These are phyloP conservation scores for Pseudomassariella vexata DNA, from an alignment of 2,329 filamentous ascomycete species.

Conservation along the genomic window DNA sequence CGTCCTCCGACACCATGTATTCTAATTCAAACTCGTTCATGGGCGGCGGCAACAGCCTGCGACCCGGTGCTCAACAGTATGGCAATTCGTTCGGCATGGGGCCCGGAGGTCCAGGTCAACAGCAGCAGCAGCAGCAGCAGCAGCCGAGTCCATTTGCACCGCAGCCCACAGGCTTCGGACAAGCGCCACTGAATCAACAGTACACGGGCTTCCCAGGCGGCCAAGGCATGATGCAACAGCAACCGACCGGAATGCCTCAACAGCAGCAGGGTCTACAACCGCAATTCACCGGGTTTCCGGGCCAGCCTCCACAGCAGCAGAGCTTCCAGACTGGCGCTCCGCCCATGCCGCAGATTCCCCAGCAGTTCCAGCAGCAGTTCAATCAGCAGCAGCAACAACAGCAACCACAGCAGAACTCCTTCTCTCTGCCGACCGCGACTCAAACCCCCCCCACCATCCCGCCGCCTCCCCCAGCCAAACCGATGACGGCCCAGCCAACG, in stretches of 20 bases:
- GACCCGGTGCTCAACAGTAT: slow-evolving; percentile 59
- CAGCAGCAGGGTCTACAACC: slow-evolving; percentile 45
- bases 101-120: slow-evolving; percentile 32
- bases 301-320: slow-evolving; percentile 47
- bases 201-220: slow-evolving; percentile 54
- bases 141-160: slow-evolving; percentile 51
- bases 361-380: slow-evolving; percentile 55
- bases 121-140: slow-evolving; percentile 39
- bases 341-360: slow-evolving; percentile 53
- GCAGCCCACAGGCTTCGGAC: slow-evolving; percentile 56
- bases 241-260: slow-evolving; percentile 30
- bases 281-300: slow-evolving; percentile 39
- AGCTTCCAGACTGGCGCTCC: slow-evolving; percentile 56
- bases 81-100: slow-evolving; percentile 42
- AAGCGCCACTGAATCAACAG: slow-evolving; percentile 49
- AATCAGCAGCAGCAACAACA: slow-evolving; percentile 47
- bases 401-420: slow-evolving; percentile 35
- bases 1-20: slow-evolving; percentile 58
- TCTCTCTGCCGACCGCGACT: slow-evolving; percentile 43
- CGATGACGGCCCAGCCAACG: slow-evolving; percentile 61
- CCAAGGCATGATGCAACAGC: slow-evolving; percentile 38
- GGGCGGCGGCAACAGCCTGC: slow-evolving; percentile 71
- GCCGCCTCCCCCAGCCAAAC: slow-evolving; percentile 47
- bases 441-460: slow-evolving; percentile 38
- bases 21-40: slow-evolving; percentile 83